Evolutionary conservation across 2,329 filamentous ascomycete species (phyloP).

Genomic region (Xylaria sp.): DNA sequence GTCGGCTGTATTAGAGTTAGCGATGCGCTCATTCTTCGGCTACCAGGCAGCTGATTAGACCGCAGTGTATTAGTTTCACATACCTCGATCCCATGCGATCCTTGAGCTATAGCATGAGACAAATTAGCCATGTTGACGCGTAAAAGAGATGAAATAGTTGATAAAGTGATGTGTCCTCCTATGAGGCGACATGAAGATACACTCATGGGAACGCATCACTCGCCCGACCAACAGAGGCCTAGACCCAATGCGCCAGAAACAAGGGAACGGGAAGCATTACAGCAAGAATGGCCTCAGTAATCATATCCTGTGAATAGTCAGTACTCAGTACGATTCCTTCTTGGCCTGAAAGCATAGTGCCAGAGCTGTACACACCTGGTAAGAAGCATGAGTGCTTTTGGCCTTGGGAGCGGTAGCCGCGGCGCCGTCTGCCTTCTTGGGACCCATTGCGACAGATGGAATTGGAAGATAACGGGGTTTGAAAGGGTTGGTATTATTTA

Average conservation of each 20-base stretch:
- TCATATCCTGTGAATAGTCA: conserved; percentile 67
- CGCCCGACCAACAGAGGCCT: conserved; percentile 41
- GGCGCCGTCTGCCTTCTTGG: conserved; percentile 65
- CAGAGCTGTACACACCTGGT: conserved; percentile 63
- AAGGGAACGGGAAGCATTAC: conserved; percentile 59
- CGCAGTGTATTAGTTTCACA: conserved; percentile 26
- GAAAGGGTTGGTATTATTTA: conserved; percentile 38
- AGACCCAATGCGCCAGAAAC: conserved; percentile 53
- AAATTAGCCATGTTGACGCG: conserved; percentile 17
- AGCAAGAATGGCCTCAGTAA: conserved; percentile 70
- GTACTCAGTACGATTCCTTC: conserved; percentile 42
- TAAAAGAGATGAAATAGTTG: too few relatives aligned
- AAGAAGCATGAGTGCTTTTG: conserved; percentile 65
- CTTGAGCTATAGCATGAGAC: conserved; percentile 62
- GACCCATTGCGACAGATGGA: conserved; percentile 62
- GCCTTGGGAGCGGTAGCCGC: conserved; percentile 59
- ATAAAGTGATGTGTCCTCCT: background rate
- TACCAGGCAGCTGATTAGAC: background rate
- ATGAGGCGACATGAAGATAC: conserved; percentile 18
- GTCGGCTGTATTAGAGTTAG: conserved; percentile 60
- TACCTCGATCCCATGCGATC: conserved; percentile 70
- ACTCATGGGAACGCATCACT: conserved; percentile 12
- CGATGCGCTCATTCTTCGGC: conserved; percentile 31
- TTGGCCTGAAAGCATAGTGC: conserved; percentile 28
- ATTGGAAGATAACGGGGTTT: conserved; percentile 38